phyloP scores from a whole-genome alignment of 495 filamentous ascomycete genomes.

The Penicillium steckii region DNA sequence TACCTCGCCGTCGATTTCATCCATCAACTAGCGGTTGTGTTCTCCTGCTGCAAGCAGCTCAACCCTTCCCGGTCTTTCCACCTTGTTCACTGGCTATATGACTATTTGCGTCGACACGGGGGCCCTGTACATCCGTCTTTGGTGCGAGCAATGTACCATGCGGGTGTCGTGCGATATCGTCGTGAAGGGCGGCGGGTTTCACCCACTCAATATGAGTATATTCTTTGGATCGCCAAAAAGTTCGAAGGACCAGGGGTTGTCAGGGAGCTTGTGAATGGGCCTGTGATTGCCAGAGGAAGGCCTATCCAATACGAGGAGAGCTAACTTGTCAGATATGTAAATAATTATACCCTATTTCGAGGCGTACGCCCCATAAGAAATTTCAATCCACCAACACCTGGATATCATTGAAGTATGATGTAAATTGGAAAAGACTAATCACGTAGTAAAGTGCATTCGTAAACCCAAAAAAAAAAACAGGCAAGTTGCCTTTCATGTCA shows the following conservation, averaged over 20 bases:
- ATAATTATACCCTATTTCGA: background rate
- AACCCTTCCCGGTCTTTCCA: constrained; percentile 36
- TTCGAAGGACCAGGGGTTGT: constrained; percentile 37
- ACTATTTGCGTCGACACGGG: constrained; percentile 32
- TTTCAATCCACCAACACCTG: background rate
- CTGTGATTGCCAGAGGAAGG: background rate
- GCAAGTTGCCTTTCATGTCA: constrained; percentile 11
- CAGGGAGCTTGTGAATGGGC: constrained; percentile 15
- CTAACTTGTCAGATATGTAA: background rate
- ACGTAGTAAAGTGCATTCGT: constrained; percentile 1
- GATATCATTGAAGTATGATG: background rate
- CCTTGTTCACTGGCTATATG: constrained; percentile 41
- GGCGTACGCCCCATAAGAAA: background rate
- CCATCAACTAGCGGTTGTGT: constrained; percentile 35
- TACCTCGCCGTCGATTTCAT: constrained; percentile 38
- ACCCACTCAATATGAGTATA: constrained; percentile 32
- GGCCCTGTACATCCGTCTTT: constrained; percentile 40
- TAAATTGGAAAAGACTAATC: background rate
- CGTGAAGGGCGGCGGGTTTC: constrained; percentile 29
- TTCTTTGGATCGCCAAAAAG: constrained; percentile 32
- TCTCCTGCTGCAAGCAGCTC: constrained; percentile 33
- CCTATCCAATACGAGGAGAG: background rate
- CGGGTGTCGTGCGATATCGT: constrained; percentile 42
- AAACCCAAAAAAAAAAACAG: background rate
- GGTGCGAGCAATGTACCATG: constrained; percentile 47